Evolutionary conservation across 768 basidiomycete genomes (phyloP), one percentile per base, ranked within the genome.

Genomic region (Tricholoma matsutake): DNA sequence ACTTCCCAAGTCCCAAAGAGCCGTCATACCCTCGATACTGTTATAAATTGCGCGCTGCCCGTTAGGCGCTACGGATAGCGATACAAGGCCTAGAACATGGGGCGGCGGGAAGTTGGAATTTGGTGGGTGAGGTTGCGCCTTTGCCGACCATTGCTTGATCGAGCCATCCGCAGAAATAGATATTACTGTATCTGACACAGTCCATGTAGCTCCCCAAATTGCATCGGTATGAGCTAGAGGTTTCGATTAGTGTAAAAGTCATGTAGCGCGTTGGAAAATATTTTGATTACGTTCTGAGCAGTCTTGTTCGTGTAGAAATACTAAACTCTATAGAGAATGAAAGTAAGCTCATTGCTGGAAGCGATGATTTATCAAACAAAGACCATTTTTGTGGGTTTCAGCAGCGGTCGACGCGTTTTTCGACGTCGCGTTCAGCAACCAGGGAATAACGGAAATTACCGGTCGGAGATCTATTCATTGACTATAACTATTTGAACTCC

Each of bases 21-120:
- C 81, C 0, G 92, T 93, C 29, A 88, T 82, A 1, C 95, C 95
- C 67, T 96, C 94, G 18, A 96, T 78, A 58, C 89, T 89, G 67
- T 94, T 94, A 66, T 87, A 89, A 49, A 97, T 72, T 0, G 86
- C 92, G 31, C 74, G 76, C 52, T 75, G 78, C 7, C 92, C 95
- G 53, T 85, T 80, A 0, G 83, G 80, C 18, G 87, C 82, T 7
- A 85, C 84, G 16, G 91, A 92, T 34, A 96, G 74, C 5, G 93
- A 93, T 16, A 92, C 85, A 64, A 94, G 84, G 2, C 91, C 94
- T 18, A 96, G 86, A 6, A 92, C 86, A 74, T 96, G 92, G n/a
- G 88, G 80, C 37, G 84, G 74, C 16, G 86, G 85, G 34, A 86
- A 76, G 2, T 69, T 62, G 62, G 81, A 68, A 78, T 80, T 81